A percentile compares a stretch with the other conserved stretches of the same genome.
These are phyloP conservation scores for Stachybotrys chartarum DNA, from an alignment of 2,329 filamentous ascomycete genomes.

Conservation along the genomic window DNA sequence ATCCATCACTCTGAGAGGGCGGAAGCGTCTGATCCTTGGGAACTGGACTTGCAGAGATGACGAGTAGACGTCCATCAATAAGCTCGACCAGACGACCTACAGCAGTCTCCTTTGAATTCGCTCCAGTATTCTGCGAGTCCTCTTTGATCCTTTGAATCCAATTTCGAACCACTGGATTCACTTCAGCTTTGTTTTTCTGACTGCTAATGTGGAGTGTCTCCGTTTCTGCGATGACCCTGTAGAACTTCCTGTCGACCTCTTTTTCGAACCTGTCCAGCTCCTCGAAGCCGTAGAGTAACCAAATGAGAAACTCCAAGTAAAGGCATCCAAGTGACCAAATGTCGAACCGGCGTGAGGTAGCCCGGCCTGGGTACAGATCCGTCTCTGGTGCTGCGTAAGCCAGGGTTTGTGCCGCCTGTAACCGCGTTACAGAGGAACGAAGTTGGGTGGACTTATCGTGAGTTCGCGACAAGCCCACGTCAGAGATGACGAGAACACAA, in stretches of 20 bases:
- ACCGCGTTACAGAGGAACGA: neutral
- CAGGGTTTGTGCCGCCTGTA: neutral
- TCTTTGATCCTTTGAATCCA: constrained; percentile 2
- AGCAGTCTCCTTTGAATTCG: neutral
- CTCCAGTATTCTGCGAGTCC: constrained; percentile 1
- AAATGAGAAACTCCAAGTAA: constrained; percentile 17
- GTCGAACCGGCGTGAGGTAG: constrained; percentile 14
- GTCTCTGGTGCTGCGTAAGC: constrained; percentile 4
- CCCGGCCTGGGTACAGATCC: neutral
- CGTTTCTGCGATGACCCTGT: neutral
- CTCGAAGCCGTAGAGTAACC: constrained; percentile 7
- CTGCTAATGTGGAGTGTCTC: neutral
- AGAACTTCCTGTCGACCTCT: neutral
- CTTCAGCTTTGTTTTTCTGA: neutral
- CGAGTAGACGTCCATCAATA: neutral
- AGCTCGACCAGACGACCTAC: constrained; percentile 1
- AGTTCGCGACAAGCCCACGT: constrained; percentile 1
- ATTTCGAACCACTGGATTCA: neutral
- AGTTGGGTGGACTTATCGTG: neutral
- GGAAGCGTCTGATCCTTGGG: neutral
- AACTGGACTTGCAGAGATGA: neutral
- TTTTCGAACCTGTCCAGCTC: neutral
- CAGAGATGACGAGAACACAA: constrained; percentile 3
- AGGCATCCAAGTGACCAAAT: constrained; percentile 20
- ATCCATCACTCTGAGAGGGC: neutral